Conservation (phyloP, 2,329 filamentous ascomycete genomes). For the Neopestalotiopsis sp. region DNA sequence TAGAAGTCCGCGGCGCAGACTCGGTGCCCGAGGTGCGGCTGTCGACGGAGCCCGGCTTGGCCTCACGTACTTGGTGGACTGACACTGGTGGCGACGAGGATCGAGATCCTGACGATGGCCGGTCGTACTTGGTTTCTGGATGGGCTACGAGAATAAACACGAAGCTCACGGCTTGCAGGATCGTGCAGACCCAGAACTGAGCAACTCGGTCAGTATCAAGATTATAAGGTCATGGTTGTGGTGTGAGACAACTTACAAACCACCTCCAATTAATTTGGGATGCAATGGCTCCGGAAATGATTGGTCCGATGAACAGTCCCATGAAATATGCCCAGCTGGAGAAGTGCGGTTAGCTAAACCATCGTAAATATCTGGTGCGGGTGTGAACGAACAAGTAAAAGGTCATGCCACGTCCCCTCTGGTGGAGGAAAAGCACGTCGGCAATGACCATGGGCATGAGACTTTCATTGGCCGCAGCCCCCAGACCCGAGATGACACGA, state of each 20-base stretch:
- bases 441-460: slow-evolving; percentile 40
- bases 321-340: slow-evolving; percentile 37
- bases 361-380: no score
- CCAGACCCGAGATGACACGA: slow-evolving; percentile 36
- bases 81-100: slow-evolving; percentile 20
- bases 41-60: neutral
- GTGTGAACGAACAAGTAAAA: slow-evolving; percentile 32
- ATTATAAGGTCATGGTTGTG: neutral
- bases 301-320: slow-evolving; percentile 38
- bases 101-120: slow-evolving; percentile 43
- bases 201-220: neutral
- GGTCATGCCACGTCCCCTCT: slow-evolving; percentile 33
- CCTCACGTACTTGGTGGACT: neutral
- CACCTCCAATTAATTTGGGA: slow-evolving; percentile 35
- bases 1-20: neutral
- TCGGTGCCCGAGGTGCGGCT: neutral
- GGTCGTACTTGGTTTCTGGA: slow-evolving; percentile 37
- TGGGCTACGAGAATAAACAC: slow-evolving; percentile 31
- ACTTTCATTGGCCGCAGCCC: slow-evolving; percentile 37
- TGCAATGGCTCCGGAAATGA: slow-evolving; percentile 38
- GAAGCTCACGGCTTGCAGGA: slow-evolving; percentile 34
- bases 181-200: slow-evolving; percentile 39
- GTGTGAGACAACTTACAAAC: slow-evolving; percentile 30
- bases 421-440: slow-evolving; percentile 37
- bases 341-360: neutral